Evolutionary conservation across 2,329 filamentous ascomycete species (phyloP), one percentile per base, ranked within the genome.

Genomic region (Aspergillus ochraceoroseus): DNA sequence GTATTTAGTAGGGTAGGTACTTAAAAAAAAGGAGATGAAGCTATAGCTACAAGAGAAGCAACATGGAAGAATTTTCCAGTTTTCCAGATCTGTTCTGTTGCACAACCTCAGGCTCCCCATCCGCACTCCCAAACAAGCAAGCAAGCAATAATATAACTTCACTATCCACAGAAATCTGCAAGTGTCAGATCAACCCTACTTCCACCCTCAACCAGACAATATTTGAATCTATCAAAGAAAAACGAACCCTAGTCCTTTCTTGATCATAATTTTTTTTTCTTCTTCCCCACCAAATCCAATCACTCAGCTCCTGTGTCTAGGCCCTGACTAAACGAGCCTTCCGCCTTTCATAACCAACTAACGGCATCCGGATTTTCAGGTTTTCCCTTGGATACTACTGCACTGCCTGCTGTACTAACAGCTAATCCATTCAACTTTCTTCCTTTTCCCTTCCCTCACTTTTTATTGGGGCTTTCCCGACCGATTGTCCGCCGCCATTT

Each of bases 401-500:
- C 26, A 20, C 19, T 23, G 18, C 26, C 17, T 35, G 8, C 15
- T 15, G 12, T 14, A 34, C 15, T 13, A 34, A 25, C 18, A 9
- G 9, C 20, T 22, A 9, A 22, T 18, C 22, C 13, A 23, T 8
- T n/a, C n/a, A n/a, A 31, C 15, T 18, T 15, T 26, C 26, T 19
- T 30, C 18, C 36, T 20, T 18, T 26, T 13, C 27, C 20, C 32
- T 35, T 38, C 17, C 20, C 17, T 34, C 32, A 27, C 35, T 18
- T 43, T 26, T 19, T 26, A 35, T 35, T 39, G 31, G 41, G 41
- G 41, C 19, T 28, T 9, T 9, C 20, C 20, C 20, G 26, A 23
- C 29, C 31, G 41, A 35, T 27, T 39, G 31, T 35, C 35, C 34
- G 41, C 32, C 35, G 33, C 32, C 33, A 34, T 31, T 35, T 33